Evolutionary conservation across 2,329 filamentous ascomycete genomes (phyloP).

Genomic region (Tolypocladium paradoxum): DNA sequence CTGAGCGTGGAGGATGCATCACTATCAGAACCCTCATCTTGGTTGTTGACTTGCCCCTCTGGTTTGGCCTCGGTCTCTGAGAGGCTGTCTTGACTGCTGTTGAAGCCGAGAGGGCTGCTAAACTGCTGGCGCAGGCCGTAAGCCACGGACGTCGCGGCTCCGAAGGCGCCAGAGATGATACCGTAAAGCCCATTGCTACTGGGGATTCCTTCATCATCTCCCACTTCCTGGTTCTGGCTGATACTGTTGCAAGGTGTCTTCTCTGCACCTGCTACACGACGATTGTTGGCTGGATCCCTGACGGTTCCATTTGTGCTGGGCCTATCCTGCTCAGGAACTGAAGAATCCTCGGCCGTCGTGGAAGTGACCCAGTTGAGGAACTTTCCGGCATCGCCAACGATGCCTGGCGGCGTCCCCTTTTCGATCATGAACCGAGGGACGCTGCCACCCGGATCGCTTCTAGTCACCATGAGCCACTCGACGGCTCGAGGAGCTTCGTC

Average conservation of each 20-base stretch:
- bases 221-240: constrained; percentile 6
- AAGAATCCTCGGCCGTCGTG: constrained; percentile 14
- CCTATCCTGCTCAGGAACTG: not conserved
- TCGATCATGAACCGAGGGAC: constrained; percentile 90
- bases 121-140: constrained; percentile 21
- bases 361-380: constrained; percentile 64
- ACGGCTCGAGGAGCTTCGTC: constrained; percentile 26
- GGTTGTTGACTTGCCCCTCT: constrained; percentile 17
- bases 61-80: constrained; percentile 10
- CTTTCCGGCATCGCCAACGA: constrained; percentile 67
- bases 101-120: constrained; percentile 14
- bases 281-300: constrained; percentile 1
- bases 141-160: constrained; percentile 35
- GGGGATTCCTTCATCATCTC: constrained; percentile 20
- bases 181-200: constrained; percentile 40
- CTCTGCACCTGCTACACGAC: constrained; percentile 2
- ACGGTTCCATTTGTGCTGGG: not conserved
- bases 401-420: constrained; percentile 71
- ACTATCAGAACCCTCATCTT: constrained; percentile 20
- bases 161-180: constrained; percentile 43
- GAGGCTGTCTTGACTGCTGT: constrained; percentile 14
- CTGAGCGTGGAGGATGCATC: constrained; percentile 36
- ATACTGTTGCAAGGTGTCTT: constrained; percentile 21
- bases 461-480: constrained; percentile 89
- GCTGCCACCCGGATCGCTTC: constrained; percentile 78